Base-by-base conservation (phyloP, 345 rosid genomes). In the Geranium brycei region DNA sequence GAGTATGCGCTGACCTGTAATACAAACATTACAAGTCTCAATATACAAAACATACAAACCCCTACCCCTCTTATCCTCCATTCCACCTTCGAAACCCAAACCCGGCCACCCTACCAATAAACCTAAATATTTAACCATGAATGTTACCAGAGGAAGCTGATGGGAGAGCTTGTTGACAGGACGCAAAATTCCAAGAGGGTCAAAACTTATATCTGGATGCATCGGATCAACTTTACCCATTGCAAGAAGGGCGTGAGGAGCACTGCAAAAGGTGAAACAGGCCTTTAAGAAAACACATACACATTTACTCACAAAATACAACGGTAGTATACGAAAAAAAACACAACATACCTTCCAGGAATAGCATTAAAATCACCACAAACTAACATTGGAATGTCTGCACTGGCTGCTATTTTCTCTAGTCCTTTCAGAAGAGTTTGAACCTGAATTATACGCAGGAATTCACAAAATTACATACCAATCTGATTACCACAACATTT, bases 211-310 rank as follows among this genome's bases (percentile, higher is more conserved):
- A 61, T 93, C 99, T 30, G 92, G 91, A 78, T 93, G 96, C 71
- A 71, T 3, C 3, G 83, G 78, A 73, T 93, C 96, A 30, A 93
- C 82, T 82, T 91, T 93, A 30, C 99, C 97, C 85, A 85, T 72
- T n/a, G 95, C 97, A 76, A 93, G 97, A 80, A 93, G 99, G 10
- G 95, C 68, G 76, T 93, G 97, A 47, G 96, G 87, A 65, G 99
- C 92, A 80, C 97, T 93, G 82, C 77, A 71, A 71, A 64, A 78
- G 62, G 62, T 31, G 41, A 59, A 38, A 17, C 10, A 5, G 38
- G 0, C 23, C 19, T 8, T 47, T 47, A 8, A 35, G 41, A 7
- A 8, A 13, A 13, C 3, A 7, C 41, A 4, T 47, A 47, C 15
- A 13, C 53, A 47, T 8, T 47, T 47, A 47, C 53, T 47, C 13